phyloP scores from a whole-genome alignment of 2,329 filamentous ascomycete species.

The Whalleya microplaca region DNA sequence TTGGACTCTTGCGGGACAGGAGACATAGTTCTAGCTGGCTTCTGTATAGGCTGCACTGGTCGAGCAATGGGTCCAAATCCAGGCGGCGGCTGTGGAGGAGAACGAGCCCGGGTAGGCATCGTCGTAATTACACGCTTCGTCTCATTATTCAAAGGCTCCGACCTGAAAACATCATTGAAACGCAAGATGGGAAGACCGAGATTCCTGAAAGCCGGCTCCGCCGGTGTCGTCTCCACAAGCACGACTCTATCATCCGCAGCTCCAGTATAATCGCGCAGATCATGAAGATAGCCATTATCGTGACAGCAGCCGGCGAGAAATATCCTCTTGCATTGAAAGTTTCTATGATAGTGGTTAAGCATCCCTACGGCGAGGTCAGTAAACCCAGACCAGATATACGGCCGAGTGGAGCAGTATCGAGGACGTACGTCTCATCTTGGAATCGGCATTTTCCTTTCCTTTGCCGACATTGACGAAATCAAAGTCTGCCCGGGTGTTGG shows the following conservation, averaged over 20 bases:
- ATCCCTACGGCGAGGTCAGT: constrained; percentile 31
- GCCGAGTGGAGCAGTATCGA: neutral
- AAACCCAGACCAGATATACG: neutral
- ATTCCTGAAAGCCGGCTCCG: constrained; percentile 36
- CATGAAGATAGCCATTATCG: constrained; percentile 41
- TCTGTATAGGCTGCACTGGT: constrained; percentile 24
- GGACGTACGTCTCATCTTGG: constrained; percentile 38
- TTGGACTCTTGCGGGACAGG: constrained; percentile 20
- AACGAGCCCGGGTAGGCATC: constrained; percentile 26
- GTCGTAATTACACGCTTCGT: constrained; percentile 28
- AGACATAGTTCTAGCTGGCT: constrained; percentile 15
- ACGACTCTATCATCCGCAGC: constrained; percentile 29
- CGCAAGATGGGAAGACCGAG: constrained; percentile 38
- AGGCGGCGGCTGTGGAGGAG: constrained; percentile 22
- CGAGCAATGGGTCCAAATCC: constrained; percentile 30
- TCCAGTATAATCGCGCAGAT: constrained; percentile 39
- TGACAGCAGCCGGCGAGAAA: constrained; percentile 40
- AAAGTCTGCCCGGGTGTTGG: constrained; percentile 39
- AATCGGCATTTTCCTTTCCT: constrained; percentile 41
- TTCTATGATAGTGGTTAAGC: constrained; percentile 40
- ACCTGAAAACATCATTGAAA: constrained; percentile 38
- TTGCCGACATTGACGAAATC: constrained; percentile 42
- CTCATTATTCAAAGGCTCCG: constrained; percentile 37
- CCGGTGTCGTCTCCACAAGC: constrained; percentile 39
- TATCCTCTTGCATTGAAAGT: constrained; percentile 39